Percentiles rank a stretch among this genome's conserved stretches.
phyloP scores from a whole-genome alignment of 495 filamentous ascomycete species.

The Neurospora sp. region DNA sequence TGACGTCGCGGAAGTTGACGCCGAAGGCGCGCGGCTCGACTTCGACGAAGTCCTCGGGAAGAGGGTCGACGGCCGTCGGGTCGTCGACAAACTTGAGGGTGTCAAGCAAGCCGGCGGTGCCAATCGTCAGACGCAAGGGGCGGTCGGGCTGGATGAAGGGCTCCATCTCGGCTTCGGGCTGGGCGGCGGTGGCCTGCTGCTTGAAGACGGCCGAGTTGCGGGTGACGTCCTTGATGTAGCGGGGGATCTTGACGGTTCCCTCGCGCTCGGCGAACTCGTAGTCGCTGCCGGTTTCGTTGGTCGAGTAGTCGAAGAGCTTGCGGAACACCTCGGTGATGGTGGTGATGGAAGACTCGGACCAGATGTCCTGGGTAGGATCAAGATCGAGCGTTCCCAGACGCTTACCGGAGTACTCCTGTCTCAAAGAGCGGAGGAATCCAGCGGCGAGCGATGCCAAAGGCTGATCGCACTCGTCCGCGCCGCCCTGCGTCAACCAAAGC shows the following conservation, averaged over 20 bases:
- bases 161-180: conserved; percentile 4
- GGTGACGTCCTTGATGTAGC: conserved; percentile 23
- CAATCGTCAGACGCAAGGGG: conserved; percentile 19
- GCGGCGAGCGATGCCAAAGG: conserved; percentile 19
- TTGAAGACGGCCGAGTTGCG: conserved; percentile 21
- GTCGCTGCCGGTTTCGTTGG: conserved; percentile 2
- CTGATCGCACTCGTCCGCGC: conserved; percentile 15
- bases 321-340: conserved; percentile 17
- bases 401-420: conserved; percentile 21
- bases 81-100: conserved; percentile 24
- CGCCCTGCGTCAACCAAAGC: conserved; percentile 43
- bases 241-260: conserved; percentile 15
- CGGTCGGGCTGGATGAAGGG: conserved; percentile 20
- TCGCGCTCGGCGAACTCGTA: conserved; percentile 21
- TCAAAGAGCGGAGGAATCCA: conserved; percentile 23
- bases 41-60: conserved; percentile 25
- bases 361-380: conserved; percentile 8
- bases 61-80: conserved; percentile 3
- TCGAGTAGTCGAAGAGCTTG: conserved; percentile 11
- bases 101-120: conserved; percentile 21
- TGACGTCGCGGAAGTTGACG: conserved; percentile 38
- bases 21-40: conserved; percentile 31
- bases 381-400: conserved; percentile 19
- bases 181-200: not conserved
- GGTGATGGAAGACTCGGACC: conserved; percentile 7